Percentiles rank a stretch among this genome's conserved stretches.
Evolutionary conservation across 1,284 basidiomycete species (phyloP).

Genomic region (Irpex lacteus): DNA sequence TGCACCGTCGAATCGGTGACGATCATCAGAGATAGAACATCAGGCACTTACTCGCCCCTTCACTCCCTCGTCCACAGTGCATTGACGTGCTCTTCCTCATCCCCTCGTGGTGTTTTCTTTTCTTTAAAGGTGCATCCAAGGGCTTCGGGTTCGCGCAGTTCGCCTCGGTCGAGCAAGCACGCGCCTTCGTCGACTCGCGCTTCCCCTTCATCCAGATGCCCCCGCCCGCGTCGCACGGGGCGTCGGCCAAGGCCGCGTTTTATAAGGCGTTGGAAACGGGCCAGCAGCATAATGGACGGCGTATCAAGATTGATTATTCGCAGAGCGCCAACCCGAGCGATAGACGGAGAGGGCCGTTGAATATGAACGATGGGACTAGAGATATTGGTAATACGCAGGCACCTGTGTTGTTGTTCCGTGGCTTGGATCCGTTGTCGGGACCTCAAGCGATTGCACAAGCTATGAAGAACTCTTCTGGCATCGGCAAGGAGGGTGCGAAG

Average conservation of each 20-base stretch:
- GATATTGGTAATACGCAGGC: constrained; percentile 85
- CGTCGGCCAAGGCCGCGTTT: constrained; percentile 64
- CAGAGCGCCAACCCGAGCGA: constrained; percentile 73
- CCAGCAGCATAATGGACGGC: constrained; percentile 63
- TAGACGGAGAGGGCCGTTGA: constrained; percentile 54
- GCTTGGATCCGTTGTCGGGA: constrained; percentile 83
- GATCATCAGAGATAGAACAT: constrained; percentile 89
- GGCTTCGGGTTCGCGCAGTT: constrained; percentile 95
- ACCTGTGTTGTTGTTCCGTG: constrained; percentile 84
- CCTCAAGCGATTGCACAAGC: constrained; percentile 81
- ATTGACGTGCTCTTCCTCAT: constrained; percentile 62
- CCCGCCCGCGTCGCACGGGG: constrained; percentile 78
- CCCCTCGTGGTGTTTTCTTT: constrained; percentile 47
- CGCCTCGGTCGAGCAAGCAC: constrained; percentile 76
- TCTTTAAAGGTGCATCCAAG: constrained; percentile 75
- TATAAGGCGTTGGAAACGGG: constrained; percentile 69
- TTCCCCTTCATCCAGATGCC: constrained; percentile 85
- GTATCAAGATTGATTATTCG: constrained; percentile 90
- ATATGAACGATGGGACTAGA: constrained; percentile 85
- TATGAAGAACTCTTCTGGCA: constrained; percentile 67
- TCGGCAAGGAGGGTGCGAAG: constrained; percentile 68
- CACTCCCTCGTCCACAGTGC: constrained; percentile 56
- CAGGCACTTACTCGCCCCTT: constrained; percentile 82
- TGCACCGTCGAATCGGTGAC: constrained; percentile 82
- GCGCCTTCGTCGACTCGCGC: constrained; percentile 82